Conservation (phyloP, 78 protist genomes). For the Chrysochromulina tobinii region DNA sequence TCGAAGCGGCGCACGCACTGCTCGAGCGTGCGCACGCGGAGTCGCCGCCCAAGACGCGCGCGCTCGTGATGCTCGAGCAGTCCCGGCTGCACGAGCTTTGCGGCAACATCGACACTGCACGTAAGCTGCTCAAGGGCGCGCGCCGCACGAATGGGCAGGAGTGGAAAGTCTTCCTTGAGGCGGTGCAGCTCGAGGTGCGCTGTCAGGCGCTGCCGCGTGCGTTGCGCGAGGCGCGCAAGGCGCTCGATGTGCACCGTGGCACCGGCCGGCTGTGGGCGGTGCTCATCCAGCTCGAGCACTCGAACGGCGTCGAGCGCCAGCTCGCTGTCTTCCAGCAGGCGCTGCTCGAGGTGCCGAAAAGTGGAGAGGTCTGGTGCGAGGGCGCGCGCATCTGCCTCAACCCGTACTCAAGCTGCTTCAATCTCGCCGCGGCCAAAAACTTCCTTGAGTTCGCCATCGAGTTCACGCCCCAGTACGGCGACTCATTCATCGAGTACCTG, state of each 20-base stretch:
- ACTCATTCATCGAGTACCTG: slow-evolving; percentile 87
- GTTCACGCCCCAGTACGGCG: slow-evolving; percentile 96
- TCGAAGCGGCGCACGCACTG: slow-evolving; percentile 59
- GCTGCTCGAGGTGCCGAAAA: slow-evolving; percentile 76
- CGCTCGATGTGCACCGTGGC: slow-evolving; percentile 71
- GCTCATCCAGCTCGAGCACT: slow-evolving; percentile 76
- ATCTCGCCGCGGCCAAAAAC: slow-evolving; percentile 61
- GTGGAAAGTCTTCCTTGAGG: slow-evolving; percentile 86
- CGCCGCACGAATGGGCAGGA: slow-evolving; percentile 50
- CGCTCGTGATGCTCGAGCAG: slow-evolving; percentile 77
- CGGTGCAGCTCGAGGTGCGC: slow-evolving; percentile 78
- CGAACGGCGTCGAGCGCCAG: slow-evolving; percentile 61
- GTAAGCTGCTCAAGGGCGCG: slow-evolving; percentile 44
- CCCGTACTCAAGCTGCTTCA: slow-evolving; percentile 46
- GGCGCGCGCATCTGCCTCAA: slow-evolving; percentile 86
- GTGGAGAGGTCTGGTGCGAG: slow-evolving; percentile 96
- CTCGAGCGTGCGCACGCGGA: slow-evolving; percentile 77
- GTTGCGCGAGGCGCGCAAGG: slow-evolving; percentile 56
- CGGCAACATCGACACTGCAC: slow-evolving; percentile 59
- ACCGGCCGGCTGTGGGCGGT: slow-evolving; percentile 92
- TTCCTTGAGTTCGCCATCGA: slow-evolving; percentile 82
- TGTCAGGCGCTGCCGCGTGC: slow-evolving; percentile 67
- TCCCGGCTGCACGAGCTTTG: slow-evolving; percentile 80
- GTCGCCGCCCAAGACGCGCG: slow-evolving; percentile 75
- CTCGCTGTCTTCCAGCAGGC: slow-evolving; percentile 56